Evolutionary conservation across 2,329 filamentous ascomycete species (phyloP), one percentile per base, ranked within the genome.

Genomic region (Allantophomopsis cytisporea): DNA sequence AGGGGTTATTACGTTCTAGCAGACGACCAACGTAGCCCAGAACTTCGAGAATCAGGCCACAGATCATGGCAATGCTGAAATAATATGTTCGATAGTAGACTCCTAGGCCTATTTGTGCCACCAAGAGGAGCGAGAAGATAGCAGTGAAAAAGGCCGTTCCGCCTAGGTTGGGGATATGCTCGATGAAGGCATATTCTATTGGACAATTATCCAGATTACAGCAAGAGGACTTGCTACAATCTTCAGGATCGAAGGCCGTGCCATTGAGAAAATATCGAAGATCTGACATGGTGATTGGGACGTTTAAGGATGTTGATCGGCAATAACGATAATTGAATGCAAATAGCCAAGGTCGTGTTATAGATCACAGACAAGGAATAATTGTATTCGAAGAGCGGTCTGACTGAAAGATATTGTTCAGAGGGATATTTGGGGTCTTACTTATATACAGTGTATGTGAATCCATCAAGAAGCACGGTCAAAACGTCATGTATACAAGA

Each of bases 21-120:
- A 76, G 48, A 16, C 72, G 63, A 2, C 69, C 72, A 11, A 62
- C 57, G 48, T 79, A 79, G 7, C 75, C 75, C 1, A 73, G 52
- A 21, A 76, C 54, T 54, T 80, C 76, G 23, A 63, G 60, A 23
- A 66, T 31, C 17, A 70, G 58, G 3, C 77, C 76, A 1, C 67
- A 55, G 1, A 61, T 42, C 58, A 81, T 68, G 34, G 66, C 63
- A 12, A 66, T 47, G 37, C 62, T 60, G 57, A 71, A 78, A 5
- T 69, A 71, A 66, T 68, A 76, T 46, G 72, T 71, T 41, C 62
- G 63, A 50, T 65, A 69, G 39, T 57, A 60, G 39, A 69, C 54
- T 11, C 71, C 69, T 7, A 71, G 53, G 1, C 53, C 57, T 15
- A 71, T 33, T 37, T 76, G 70, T 20, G 60, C 48, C 5, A 71